Evolutionary conservation across 768 basidiomycete species (phyloP).

Genomic region (Russula sp.): DNA sequence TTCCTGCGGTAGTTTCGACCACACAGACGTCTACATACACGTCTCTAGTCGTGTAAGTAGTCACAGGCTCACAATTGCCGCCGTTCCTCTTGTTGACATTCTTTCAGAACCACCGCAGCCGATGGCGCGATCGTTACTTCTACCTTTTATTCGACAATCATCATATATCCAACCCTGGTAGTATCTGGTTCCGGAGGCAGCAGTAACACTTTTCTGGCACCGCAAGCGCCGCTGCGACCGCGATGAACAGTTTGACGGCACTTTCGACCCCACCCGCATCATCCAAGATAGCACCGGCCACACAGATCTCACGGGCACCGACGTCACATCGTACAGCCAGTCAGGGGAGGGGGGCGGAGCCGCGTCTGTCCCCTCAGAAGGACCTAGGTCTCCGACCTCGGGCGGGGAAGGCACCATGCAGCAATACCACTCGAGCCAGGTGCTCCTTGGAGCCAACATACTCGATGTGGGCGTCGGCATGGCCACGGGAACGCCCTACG

Average conservation of each 20-base stretch:
- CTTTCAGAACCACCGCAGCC: slow-evolving; percentile 6
- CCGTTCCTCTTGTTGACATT: not conserved
- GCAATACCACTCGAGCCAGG: slow-evolving; percentile 20
- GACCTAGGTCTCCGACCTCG: not conserved
- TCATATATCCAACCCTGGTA: slow-evolving; percentile 20
- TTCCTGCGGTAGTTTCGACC: not conserved
- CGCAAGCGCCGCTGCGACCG: no score
- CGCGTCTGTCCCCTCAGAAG: no score
- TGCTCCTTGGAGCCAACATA: no score
- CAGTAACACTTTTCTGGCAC: not conserved
- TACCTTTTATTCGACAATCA: slow-evolving; percentile 19
- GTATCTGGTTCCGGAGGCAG: slow-evolving; percentile 7
- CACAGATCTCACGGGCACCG: not conserved
- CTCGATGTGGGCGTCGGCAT: no score
- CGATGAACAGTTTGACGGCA: not conserved
- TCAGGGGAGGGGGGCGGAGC: no score
- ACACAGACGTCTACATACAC: slow-evolving; percentile 4
- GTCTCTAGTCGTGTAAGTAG: not conserved
- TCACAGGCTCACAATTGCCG: no score
- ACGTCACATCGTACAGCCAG: slow-evolving; percentile 18
- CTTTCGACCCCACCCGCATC: not conserved
- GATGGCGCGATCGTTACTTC: slow-evolving; percentile 15
- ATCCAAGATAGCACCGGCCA: no score
- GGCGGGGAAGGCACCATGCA: slow-evolving; percentile 25
- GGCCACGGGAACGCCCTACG: no score